A percentile compares a stretch with the other conserved stretches of the same genome.
Evolutionary conservation across 148 eudicot species (phyloP).

Genomic region (Rhododendron simsii): DNA sequence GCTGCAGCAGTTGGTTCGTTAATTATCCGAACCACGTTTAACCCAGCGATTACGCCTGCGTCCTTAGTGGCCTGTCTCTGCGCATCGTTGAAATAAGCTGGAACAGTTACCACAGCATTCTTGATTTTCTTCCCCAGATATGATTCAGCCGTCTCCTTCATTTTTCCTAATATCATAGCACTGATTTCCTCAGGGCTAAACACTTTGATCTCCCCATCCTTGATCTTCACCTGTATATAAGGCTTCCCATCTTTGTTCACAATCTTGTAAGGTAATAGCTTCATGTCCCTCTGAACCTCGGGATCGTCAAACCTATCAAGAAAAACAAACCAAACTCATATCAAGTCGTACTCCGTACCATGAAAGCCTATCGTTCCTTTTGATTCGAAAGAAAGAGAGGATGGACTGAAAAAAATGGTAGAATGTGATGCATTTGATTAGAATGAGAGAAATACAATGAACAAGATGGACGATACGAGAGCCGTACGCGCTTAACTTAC

Average conservation of each 20-base stretch:
- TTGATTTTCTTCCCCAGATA: constrained; percentile 36
- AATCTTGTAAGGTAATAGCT: constrained; percentile 43
- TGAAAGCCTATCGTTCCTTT: not conserved
- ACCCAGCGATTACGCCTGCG: constrained; percentile 45
- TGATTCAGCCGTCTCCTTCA: constrained; percentile 52
- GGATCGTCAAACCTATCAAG: constrained; percentile 37
- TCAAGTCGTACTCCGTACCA: not conserved
- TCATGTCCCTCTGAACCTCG: constrained; percentile 42
- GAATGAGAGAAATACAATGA: not conserved
- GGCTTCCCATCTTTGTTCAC: constrained; percentile 51
- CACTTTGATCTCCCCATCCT: constrained; percentile 41
- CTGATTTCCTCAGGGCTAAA: constrained; percentile 60
- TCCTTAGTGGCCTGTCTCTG: constrained; percentile 56
- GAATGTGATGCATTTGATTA: not conserved
- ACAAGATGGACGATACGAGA: not conserved
- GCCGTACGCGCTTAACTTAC: constrained; percentile 11
- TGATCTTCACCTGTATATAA: constrained; percentile 38
- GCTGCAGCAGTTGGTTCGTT: constrained; percentile 54
- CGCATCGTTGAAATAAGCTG: constrained; percentile 53
- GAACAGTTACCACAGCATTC: constrained; percentile 48
- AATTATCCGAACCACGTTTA: constrained; percentile 42
- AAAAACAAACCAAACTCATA: not conserved
- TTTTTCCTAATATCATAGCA: constrained; percentile 49
- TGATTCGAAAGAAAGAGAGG: not conserved
- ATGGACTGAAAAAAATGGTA: not conserved